Percentiles rank a stretch among this genome's conserved stretches.
phyloP scores from a whole-genome alignment of 2,329 filamentous ascomycete species.

The Beauveria scarabaeidicola region DNA sequence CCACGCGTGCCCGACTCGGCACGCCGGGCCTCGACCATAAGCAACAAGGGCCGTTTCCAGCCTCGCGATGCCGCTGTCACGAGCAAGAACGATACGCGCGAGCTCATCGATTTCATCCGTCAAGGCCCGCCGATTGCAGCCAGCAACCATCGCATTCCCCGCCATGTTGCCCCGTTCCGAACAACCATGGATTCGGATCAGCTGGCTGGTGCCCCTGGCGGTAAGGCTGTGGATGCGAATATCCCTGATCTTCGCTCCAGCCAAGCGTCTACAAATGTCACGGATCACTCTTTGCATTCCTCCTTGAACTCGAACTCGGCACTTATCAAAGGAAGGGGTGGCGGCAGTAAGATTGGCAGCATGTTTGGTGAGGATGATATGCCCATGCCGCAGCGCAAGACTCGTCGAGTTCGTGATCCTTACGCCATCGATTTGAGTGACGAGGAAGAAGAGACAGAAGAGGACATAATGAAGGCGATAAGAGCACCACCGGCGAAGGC shows the following conservation, averaged over 20 bases:
- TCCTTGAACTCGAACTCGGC: constrained; percentile 69
- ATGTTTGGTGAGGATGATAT: constrained; percentile 43
- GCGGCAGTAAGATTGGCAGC: constrained; percentile 23
- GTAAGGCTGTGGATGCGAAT: constrained; percentile 49
- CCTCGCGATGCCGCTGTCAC: constrained; percentile 63
- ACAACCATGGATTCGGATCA: constrained; percentile 83
- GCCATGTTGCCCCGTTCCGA: constrained; percentile 76
- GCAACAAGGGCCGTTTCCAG: constrained; percentile 48
- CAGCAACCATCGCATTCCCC: constrained; percentile 60
- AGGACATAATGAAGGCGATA: constrained; percentile 37
- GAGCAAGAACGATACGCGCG: constrained; percentile 61
- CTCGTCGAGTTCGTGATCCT: constrained; percentile 72
- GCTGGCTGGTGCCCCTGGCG: constrained; percentile 45
- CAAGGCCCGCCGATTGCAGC: constrained; percentile 62
- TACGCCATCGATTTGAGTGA: constrained; percentile 86
- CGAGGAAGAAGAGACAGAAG: constrained; percentile 51
- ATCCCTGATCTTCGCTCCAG: constrained; percentile 48
- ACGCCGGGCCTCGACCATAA: constrained; percentile 28
- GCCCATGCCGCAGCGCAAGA: constrained; percentile 62
- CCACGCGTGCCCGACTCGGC: constrained; percentile 21
- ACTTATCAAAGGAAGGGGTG: constrained; percentile 42
- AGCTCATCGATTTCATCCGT: constrained; percentile 92
- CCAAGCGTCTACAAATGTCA: constrained; percentile 47
- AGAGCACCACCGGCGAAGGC: constrained; percentile 25
- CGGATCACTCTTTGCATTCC: constrained; percentile 53